Conservation (phyloP, 441 rosid species). For the Kokia cookei region DNA sequence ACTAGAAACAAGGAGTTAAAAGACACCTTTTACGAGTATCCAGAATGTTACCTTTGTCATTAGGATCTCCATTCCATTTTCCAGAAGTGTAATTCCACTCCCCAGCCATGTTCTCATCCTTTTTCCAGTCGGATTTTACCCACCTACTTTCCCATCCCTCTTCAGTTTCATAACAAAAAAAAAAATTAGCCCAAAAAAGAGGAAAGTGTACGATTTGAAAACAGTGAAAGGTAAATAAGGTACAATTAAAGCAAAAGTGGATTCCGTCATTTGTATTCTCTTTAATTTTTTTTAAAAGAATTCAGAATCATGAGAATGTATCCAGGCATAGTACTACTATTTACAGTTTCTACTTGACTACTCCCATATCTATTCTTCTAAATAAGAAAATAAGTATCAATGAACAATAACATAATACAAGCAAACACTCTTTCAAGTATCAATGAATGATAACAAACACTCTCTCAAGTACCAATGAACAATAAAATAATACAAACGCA, state of each 20-base stretch:
- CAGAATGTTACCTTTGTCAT: slow-evolving; percentile 61
- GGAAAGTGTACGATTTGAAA: background rate
- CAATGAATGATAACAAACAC: background rate
- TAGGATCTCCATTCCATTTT: slow-evolving; percentile 80
- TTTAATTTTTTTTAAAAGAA: background rate
- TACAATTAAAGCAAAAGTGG: background rate
- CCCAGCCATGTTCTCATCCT: slow-evolving; percentile 72
- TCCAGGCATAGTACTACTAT: background rate
- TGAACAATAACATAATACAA: background rate
- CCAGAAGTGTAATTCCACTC: slow-evolving; percentile 89
- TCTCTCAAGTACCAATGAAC: background rate
- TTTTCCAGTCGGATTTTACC: slow-evolving; percentile 96
- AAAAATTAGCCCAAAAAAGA: background rate
- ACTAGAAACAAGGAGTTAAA: background rate
- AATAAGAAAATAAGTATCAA: background rate
- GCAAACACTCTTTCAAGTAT: background rate
- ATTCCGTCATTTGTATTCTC: background rate
- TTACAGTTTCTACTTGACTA: background rate
- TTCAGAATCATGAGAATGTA: background rate
- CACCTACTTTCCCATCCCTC: slow-evolving; percentile 91
- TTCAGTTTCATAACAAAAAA: slow-evolving; percentile 14
- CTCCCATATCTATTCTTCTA: background rate
- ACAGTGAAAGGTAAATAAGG: background rate
- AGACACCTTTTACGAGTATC: background rate
- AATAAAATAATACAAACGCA: background rate